Evolutionary conservation across 768 basidiomycete genomes (phyloP).

Genomic region (Trametes maxima): DNA sequence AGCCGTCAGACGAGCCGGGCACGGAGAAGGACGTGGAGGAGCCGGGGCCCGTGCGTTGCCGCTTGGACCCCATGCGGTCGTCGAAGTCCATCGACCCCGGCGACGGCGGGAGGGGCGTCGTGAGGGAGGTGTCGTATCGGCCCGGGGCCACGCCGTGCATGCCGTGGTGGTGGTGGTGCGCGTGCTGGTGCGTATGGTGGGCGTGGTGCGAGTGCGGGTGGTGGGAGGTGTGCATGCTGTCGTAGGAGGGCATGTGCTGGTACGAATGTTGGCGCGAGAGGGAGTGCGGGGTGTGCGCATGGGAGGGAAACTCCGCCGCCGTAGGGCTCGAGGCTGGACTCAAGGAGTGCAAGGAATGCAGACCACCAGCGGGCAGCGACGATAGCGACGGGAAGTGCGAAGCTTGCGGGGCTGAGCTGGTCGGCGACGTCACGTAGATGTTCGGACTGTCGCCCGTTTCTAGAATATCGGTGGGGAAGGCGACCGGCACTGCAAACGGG

Average conservation of each 20-base stretch:
- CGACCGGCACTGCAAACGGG: constrained; percentile 31
- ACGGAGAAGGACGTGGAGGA: constrained; percentile 14
- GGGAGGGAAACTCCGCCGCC: constrained; percentile 47
- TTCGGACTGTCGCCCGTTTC: constrained; percentile 59
- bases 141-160: constrained; percentile 26
- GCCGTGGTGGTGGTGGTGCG: constrained; percentile 37
- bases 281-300: constrained; percentile 40
- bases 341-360: constrained; percentile 50
- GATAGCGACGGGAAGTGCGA: constrained; percentile 40
- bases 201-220: constrained; percentile 43
- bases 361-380: constrained; percentile 41
- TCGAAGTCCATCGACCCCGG: constrained; percentile 36
- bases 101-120: constrained; percentile 37
- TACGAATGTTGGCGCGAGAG: constrained; percentile 65
- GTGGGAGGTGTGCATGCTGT: constrained; percentile 8
- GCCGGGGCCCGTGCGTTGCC: constrained; percentile 47
- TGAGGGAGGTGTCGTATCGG: constrained; percentile 33
- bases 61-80: constrained; percentile 45
- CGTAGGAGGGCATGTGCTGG: constrained; percentile 2
- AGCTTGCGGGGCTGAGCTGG: constrained; percentile 44
- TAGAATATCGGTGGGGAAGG: constrained; percentile 52
- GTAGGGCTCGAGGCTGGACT: constrained; percentile 58
- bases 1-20: constrained; percentile 18
- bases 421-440: constrained; percentile 73
- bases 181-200: constrained; percentile 50